phyloP scores from a whole-genome alignment of 164 flowering plant species.

The Echeveria elegans region DNA sequence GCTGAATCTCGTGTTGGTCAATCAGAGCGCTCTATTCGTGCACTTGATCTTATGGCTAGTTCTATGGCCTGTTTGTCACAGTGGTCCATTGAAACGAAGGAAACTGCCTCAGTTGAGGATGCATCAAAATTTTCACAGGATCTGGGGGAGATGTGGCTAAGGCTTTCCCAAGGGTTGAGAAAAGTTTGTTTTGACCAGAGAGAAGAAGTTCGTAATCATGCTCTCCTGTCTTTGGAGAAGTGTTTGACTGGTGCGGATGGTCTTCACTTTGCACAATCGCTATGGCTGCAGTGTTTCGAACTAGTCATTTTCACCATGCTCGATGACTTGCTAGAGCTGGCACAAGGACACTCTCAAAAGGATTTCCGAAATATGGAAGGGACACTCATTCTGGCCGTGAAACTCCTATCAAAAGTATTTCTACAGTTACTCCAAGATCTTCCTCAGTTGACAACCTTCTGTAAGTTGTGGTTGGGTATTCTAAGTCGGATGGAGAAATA shows the following conservation, averaged over 20 bases:
- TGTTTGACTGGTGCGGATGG: slow-evolving; percentile 28
- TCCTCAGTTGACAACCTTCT: slow-evolving; percentile 15
- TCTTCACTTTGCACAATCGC: slow-evolving; percentile 16
- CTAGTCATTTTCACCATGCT: slow-evolving; percentile 33
- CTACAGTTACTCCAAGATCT: slow-evolving; percentile 26
- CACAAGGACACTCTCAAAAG: slow-evolving; percentile 25
- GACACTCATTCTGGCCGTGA: slow-evolving; percentile 29
- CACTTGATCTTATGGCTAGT: slow-evolving; percentile 37
- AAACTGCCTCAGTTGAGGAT: slow-evolving; percentile 24
- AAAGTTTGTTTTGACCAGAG: slow-evolving; percentile 39
- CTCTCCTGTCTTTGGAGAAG: slow-evolving; percentile 22
- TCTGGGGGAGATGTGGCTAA: slow-evolving; percentile 40
- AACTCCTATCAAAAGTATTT: slow-evolving; percentile 29
- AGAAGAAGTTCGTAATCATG: slow-evolving; percentile 41
- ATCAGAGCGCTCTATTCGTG: slow-evolving; percentile 25
- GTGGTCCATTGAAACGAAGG: slow-evolving; percentile 30
- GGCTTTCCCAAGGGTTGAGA: slow-evolving; percentile 34
- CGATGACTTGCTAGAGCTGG: slow-evolving; percentile 33
- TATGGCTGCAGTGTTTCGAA: slow-evolving; percentile 38
- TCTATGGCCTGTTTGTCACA: slow-evolving; percentile 27
- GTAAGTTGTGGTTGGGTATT: slow-evolving; percentile 18
- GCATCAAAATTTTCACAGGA: slow-evolving; percentile 24
- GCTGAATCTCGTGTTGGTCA: slow-evolving; percentile 45
- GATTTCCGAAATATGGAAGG: slow-evolving; percentile 37
- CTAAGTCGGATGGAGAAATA: slow-evolving; percentile 15